Conservation (phyloP, 306 rosid species). For the Lathyrus sativus region DNA sequence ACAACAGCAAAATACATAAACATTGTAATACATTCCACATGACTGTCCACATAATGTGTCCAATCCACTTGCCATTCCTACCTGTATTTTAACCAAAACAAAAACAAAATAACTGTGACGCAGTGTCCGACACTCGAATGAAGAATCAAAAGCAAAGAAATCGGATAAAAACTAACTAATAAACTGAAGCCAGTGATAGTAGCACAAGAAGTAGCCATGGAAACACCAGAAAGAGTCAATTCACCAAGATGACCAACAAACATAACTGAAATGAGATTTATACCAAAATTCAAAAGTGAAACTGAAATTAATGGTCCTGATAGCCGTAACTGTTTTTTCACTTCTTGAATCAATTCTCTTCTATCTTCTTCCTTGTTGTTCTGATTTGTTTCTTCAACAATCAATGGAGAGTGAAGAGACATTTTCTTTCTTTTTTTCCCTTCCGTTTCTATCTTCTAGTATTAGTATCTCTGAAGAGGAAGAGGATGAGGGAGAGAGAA, state of each 20-base stretch:
- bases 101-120: background rate
- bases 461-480: background rate
- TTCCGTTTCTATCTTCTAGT: background rate
- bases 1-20: no score
- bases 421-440: background rate
- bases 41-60: constrained; percentile 76
- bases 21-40: no score
- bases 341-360: constrained; percentile 49
- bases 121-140: no score
- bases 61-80: constrained; percentile 77
- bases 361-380: background rate
- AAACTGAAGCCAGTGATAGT: constrained; percentile 77
- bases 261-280: constrained; percentile 66
- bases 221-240: constrained; percentile 68
- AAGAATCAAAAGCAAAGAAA: background rate
- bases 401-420: background rate
- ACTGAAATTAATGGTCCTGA: constrained; percentile 71
- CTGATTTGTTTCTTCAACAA: background rate
- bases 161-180: constrained; percentile 49
- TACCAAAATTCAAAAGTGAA: constrained; percentile 46
- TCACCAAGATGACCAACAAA: constrained; percentile 83
- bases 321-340: constrained; percentile 72
- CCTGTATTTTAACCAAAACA: constrained; percentile 30
- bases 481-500: background rate
- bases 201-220: constrained; percentile 78